Percentiles rank a stretch among this genome's conserved stretches.
Evolutionary conservation across 306 rosid species (phyloP).

Genomic region (Quercus parvula): DNA sequence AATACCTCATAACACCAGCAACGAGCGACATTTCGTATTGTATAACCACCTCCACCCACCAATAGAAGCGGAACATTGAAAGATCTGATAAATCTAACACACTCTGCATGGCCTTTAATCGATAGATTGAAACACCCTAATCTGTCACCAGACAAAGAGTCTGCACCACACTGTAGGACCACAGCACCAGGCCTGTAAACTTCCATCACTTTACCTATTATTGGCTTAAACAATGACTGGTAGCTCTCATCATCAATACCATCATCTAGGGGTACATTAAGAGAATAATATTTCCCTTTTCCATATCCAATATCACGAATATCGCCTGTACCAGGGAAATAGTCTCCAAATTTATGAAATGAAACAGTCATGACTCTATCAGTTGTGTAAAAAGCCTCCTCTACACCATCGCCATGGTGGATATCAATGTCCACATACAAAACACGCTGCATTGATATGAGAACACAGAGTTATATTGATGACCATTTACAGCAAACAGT

Average conservation of each 20-base stretch:
- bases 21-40: slow-evolving; percentile 51
- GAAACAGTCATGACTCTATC: slow-evolving; percentile 57
- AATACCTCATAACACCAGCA: slow-evolving; percentile 59
- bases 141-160: slow-evolving; percentile 50
- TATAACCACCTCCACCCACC: slow-evolving; percentile 52
- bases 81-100: slow-evolving; percentile 44
- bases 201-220: slow-evolving; percentile 54
- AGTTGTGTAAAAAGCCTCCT: slow-evolving; percentile 41
- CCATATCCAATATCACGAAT: slow-evolving; percentile 42
- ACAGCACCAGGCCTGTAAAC: slow-evolving; percentile 47
- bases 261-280: slow-evolving; percentile 49
- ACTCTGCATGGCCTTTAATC: slow-evolving; percentile 42
- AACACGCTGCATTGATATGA: slow-evolving; percentile 42
- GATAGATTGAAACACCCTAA: slow-evolving; percentile 52
- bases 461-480: slow-evolving; percentile 9
- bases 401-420: slow-evolving; percentile 37
- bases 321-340: slow-evolving; percentile 54
- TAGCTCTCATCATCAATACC: slow-evolving; percentile 51
- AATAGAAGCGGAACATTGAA: slow-evolving; percentile 48
- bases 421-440: slow-evolving; percentile 37
- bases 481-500: neutral
- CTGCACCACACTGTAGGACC: slow-evolving; percentile 52
- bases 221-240: slow-evolving; percentile 44
- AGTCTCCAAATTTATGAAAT: slow-evolving; percentile 51
- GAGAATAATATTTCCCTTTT: slow-evolving; percentile 42